Evolutionary conservation across 2,329 filamentous ascomycete species (phyloP), one percentile per base, ranked within the genome.

Genomic region (Huntiella abstrusa): DNA sequence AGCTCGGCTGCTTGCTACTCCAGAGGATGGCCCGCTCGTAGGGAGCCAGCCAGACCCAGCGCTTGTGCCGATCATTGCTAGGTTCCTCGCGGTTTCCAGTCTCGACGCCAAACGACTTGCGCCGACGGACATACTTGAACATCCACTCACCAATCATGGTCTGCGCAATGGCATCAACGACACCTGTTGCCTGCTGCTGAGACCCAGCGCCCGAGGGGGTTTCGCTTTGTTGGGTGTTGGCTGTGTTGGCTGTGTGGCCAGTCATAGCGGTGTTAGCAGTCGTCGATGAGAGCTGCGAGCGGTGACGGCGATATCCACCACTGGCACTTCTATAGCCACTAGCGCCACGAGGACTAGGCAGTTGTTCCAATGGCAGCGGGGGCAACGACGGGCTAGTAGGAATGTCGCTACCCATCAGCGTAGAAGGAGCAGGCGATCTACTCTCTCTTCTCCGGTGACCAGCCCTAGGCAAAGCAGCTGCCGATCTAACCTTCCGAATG

Each of bases 61-160:
- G 74, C 65, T 87, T 95, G 60, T 98, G 91, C 28, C 91, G 81
- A 53, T 81, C 78, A 52, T 75, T 77, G 61, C 83, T 77, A 52
- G 69, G 80, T 52, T 82, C 75, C 56, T 86, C 77, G 52, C 75
- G 75, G 33, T 71, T 70, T 17, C 66, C 69, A 39, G 87, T 83
- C 3, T 72, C 64, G 45, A 88, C 76, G 15, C 85, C 85, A 58
- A 98, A 96, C 0, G 88, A 92, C 63, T 87, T 95, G 53, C 88
- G 76, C 59, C 83, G 74, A 44, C 83, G 73, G 33, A 88, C 81
- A 56, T 92, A 91, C 61, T 92, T 92, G 67, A 80, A 87, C 83
- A 92, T 88, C 82, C 84, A 91, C 57, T 96, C 91, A 34, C 91
- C 91, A 28, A 98, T 85, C 91, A 98, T 93, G 0, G 88, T 92